Evolutionary conservation across 306 rosid species (phyloP), one percentile per base, ranked within the genome.

Genomic region (Prinsepia uniflora): DNA sequence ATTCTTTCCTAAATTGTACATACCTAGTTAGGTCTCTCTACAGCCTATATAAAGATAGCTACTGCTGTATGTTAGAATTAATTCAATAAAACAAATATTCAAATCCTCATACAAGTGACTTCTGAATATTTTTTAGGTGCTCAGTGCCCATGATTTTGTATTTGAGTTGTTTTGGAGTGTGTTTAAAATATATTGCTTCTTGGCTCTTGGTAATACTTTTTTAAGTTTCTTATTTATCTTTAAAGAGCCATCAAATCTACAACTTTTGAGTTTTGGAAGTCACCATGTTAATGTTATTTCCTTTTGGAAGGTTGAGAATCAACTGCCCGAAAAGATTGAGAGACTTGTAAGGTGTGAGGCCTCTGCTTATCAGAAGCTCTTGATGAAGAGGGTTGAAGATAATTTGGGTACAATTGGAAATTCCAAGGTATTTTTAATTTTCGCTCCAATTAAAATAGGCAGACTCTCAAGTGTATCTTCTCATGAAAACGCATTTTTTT

Each of bases 351-450:
- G 99, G 81, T 95, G 99, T 10, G 99, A 95, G 88, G 96, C 99
- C 76, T 95, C 99, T 78, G 96, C 97, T 49, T 95, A 95, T 80
- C 99, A 95, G 77, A 95, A 95, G 74, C 99, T 95, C 81, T 71
- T 95, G 82, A 95, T 95, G 96, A 95, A 88, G 88, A 87, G 99
- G 82, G 99, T 95, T 19, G 99, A 91, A 80, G 99, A 91, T 1
- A 95, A 95, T 88, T 96, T 95, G 69, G 99, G 99, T 61, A 72
- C 96, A 75, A 91, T 95, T 67, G 96, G 96, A 78, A 11, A 72
- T 84, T 49, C 97, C 67, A 95, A 77, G 97, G 97, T 91, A 58
- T 34, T 58, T 68, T 75, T 68, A 56, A 13, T 46, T 68, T 64
- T 76, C 22, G 15, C 22, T 63, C 69, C 4, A 43, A 34, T 43